These are phyloP conservation scores for Luzula sylvatica DNA, from an alignment of 176 grass and related monocot genomes.

Conservation along the genomic window DNA sequence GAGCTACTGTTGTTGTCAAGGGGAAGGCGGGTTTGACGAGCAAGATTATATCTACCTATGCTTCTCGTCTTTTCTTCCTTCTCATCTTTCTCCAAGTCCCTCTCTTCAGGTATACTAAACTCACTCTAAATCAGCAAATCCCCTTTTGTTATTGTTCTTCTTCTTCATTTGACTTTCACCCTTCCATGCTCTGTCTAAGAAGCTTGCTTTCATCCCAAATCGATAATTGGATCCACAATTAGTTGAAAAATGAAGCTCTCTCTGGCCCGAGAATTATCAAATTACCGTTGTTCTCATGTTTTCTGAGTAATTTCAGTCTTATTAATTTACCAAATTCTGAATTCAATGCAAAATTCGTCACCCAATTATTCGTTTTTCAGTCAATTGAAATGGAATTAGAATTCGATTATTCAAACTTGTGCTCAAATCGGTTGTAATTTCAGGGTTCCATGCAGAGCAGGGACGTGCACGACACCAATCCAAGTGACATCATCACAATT, in stretches of 20 bases:
- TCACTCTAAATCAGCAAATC: too few species aligned
- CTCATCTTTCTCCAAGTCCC: constrained; percentile 91
- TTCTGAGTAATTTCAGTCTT: not conserved
- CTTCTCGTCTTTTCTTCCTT: constrained; percentile 59
- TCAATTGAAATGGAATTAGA: too few species aligned
- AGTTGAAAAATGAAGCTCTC: not conserved
- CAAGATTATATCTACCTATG: constrained; percentile 48
- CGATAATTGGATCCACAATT: not conserved
- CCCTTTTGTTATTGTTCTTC: not conserved
- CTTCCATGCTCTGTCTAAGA: not conserved
- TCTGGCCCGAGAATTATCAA: not conserved
- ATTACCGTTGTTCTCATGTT: not conserved
- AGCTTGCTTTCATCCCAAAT: not conserved
- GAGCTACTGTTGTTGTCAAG: too few species aligned
- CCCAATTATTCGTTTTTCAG: too few species aligned
- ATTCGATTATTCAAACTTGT: too few species aligned
- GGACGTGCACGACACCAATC: constrained; percentile 82
- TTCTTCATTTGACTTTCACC: not conserved
- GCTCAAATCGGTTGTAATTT: constrained; percentile 15
- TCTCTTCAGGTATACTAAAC: constrained; percentile 97
- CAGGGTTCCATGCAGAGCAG: constrained; percentile 92
- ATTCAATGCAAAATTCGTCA: not conserved
- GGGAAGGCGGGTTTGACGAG: constrained; percentile 38
- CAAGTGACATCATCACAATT: constrained; percentile 84
- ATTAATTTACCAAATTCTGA: not conserved